These are phyloP conservation scores for Cryptococcus sp. DNA, from an alignment of 1,284 basidiomycete species.

Conservation along the genomic window DNA sequence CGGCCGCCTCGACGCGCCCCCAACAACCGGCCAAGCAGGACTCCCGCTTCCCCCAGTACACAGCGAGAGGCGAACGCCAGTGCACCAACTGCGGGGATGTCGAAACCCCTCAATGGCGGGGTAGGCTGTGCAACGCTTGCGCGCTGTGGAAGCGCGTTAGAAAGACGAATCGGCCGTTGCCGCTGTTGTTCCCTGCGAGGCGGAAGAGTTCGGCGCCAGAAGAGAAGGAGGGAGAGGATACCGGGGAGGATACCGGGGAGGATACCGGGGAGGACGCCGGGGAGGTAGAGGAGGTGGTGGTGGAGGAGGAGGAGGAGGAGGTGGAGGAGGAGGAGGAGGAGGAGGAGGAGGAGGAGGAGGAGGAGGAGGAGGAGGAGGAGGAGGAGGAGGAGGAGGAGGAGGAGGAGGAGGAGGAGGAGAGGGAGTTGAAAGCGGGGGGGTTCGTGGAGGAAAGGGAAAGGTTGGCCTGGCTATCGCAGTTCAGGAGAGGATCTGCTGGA, in stretches of 20 bases:
- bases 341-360: neutral
- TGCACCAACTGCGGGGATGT: constrained; percentile 31
- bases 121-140: constrained; percentile 33
- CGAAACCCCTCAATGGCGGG: constrained; percentile 33
- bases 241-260: neutral
- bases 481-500: neutral
- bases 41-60: constrained; percentile 17
- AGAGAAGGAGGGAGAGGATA: neutral
- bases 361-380: no score
- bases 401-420: no score
- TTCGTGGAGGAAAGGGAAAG: neutral
- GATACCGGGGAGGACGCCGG: neutral
- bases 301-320: no score
- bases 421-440: neutral
- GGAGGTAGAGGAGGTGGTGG: no score
- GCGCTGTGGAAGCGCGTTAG: constrained; percentile 31
- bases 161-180: constrained; percentile 27
- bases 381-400: no score
- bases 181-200: constrained; percentile 19
- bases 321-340: no score
- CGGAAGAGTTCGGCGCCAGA: neutral
- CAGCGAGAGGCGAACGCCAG: constrained; percentile 15
- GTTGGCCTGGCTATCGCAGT: neutral
- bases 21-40: constrained; percentile 2
- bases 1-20: neutral